Evolutionary conservation across 768 basidiomycete species (phyloP).

Genomic region (Lentinula guzmanii): DNA sequence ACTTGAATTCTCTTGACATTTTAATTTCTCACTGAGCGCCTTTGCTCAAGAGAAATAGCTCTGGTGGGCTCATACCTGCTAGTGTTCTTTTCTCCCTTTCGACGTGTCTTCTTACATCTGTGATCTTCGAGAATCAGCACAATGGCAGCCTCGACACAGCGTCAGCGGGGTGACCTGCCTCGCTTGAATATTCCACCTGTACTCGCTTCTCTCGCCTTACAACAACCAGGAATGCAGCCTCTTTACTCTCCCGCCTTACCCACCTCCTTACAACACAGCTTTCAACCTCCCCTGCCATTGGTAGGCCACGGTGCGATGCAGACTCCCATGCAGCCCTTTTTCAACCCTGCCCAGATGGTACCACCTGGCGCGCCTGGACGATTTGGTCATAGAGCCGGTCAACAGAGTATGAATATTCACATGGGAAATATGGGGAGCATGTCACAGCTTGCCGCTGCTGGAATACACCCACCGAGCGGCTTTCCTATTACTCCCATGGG

Average conservation of each 20-base stretch:
- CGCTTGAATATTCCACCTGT: conserved; percentile 53
- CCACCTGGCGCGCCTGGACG: conserved; percentile 46
- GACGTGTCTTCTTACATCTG: neutral
- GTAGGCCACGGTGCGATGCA: conserved; percentile 40
- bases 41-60: conserved; percentile 1
- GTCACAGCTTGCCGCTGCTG: conserved; percentile 54
- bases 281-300: conserved; percentile 50
- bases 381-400: conserved; percentile 40
- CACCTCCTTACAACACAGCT: conserved; percentile 50
- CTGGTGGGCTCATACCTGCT: neutral
- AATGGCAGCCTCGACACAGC: conserved; percentile 5
- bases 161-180: conserved; percentile 34
- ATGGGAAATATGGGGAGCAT: conserved; percentile 38
- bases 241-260: conserved; percentile 65
- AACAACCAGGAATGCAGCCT: conserved; percentile 45
- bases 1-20: neutral
- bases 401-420: conserved; percentile 33
- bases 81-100: neutral
- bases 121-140: neutral
- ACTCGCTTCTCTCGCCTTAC: conserved; percentile 32
- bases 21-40: neutral
- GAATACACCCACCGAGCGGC: conserved; percentile 48
- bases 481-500: conserved; percentile 58
- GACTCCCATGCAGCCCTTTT: conserved; percentile 65
- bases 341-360: conserved; percentile 42